Conservation (phyloP, 129 eudicot genomes). For the Centella asiatica region DNA sequence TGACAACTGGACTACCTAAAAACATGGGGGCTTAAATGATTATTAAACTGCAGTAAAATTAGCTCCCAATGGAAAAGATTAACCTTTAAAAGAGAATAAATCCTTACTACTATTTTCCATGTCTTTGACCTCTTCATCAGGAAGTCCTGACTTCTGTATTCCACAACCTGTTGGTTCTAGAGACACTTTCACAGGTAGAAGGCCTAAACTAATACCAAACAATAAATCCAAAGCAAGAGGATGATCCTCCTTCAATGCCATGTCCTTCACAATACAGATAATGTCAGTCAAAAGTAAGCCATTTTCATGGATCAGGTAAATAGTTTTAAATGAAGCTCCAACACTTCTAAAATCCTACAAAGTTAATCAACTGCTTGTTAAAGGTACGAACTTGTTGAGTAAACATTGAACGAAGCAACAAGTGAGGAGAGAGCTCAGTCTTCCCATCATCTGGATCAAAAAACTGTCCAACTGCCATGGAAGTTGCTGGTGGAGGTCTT, state of each 20-base stretch:
- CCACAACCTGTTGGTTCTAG: slow-evolving; percentile 83
- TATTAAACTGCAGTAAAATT: not conserved
- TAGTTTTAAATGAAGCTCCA: not conserved
- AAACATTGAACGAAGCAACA: slow-evolving; percentile 49
- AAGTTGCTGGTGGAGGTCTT: slow-evolving; percentile 97
- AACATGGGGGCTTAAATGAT: not conserved
- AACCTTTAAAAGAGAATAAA: slow-evolving; percentile 2
- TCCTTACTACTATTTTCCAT: slow-evolving; percentile 56
- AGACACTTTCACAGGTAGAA: slow-evolving; percentile 67
- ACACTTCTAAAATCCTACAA: not conserved
- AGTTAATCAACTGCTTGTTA: slow-evolving; percentile 2
- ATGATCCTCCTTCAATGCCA: slow-evolving; percentile 75
- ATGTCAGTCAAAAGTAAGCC: not conserved
- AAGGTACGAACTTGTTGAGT: slow-evolving; percentile 48
- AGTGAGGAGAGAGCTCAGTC: slow-evolving; percentile 38
- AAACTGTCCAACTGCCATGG: slow-evolving; percentile 99
- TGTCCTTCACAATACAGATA: slow-evolving; percentile 45
- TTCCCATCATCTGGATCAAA: slow-evolving; percentile 67
- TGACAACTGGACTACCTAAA: too few relatives aligned
- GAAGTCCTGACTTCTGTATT: slow-evolving; percentile 62
- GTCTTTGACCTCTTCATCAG: slow-evolving; percentile 70
- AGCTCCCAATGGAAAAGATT: not conserved
- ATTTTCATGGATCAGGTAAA: slow-evolving; percentile 2
- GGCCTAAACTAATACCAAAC: slow-evolving; percentile 72
- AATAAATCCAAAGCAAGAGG: slow-evolving; percentile 69